Conservation (phyloP, 805 yeast species). For the Clavispora vitiphila region DNA sequence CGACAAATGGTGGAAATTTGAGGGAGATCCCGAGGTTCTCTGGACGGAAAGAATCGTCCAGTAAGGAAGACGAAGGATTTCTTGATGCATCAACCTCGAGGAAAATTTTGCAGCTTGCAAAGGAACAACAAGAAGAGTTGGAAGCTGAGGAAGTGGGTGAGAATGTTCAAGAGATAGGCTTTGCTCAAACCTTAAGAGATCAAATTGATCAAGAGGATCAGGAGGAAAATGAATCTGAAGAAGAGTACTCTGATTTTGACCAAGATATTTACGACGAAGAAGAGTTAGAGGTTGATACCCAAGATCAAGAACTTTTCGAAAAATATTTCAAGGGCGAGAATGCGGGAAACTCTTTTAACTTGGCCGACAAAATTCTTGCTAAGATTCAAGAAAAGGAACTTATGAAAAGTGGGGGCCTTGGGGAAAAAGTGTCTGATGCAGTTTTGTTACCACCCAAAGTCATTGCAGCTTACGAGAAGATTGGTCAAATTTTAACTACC, state of each 20-base stretch:
- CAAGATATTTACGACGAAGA: conserved; percentile 44
- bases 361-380: conserved; percentile 93
- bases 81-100: conserved; percentile 81
- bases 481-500: conserved; percentile 79
- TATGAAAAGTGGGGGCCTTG: conserved; percentile 14
- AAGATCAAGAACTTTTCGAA: conserved; percentile 81
- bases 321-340: conserved; percentile 48
- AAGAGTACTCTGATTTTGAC: conserved; percentile 53
- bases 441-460: conserved; percentile 94
- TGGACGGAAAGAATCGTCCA: conserved; percentile 23
- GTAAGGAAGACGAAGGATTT: conserved; percentile 52
- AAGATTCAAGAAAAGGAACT: conserved; percentile 72
- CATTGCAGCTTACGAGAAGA: conserved; percentile 87
- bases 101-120: conserved; percentile 83
- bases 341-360: conserved; percentile 45
- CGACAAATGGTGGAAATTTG: conserved; percentile 69
- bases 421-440: conserved; percentile 49
- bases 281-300: conserved; percentile 66
- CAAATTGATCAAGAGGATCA: conserved; percentile 29
- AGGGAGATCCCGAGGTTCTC: conserved; percentile 37
- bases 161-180: conserved; percentile 13
- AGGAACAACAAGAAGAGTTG: conserved; percentile 87
- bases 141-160: conserved; percentile 55
- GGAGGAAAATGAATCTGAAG: conserved; percentile 43
- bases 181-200: conserved; percentile 19